Evolutionary conservation across 305 asterid species (phyloP), one percentile per base, ranked within the genome.

Genomic region (Monarda citriodora): DNA sequence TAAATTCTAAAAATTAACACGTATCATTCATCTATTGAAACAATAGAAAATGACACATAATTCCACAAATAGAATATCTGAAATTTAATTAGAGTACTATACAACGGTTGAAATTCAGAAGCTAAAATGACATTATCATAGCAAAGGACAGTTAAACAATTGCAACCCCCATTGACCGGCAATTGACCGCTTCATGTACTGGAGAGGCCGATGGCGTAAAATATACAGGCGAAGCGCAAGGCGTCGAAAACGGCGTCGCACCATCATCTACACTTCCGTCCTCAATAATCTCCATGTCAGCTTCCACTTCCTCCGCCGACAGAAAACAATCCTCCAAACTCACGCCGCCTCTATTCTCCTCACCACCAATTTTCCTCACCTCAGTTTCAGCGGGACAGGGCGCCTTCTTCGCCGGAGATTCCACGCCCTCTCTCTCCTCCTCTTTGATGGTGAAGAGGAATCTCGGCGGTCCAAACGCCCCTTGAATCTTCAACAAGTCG

Each of bases 381-480:
- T 54, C 60, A 36, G 49, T 63, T 56, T 73, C 78, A 15, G 60
- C 68, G 15, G 68, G 65, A 66, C 20, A 17, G 12, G 29, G 36
- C 3, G 72, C 40, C 13, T 34, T 61, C 44, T 53, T 73, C 7
- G 65, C 74, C 6, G 76, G 68, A 17, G 79, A 70, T 21, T 84
- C 85, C 63, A 65, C 44, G 5, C 67, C 83, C 9, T 75, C 86
- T 53, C 53, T 75, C 53, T 81, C 91, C 76, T 84, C 87, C 53
- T 82, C 96, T 36, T 71, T 69, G 44, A 87, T 69, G 16, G 92
- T 78, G 31, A 72, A 87, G 23, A 82, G 65, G 68, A 78, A 74
- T 59, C 83, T 78, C 47, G 92, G 82, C 8, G 84, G 86, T 15
- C 86, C 95, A 58, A 69, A 76, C 76, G 69, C 66, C 15, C 83